Base-by-base conservation (phyloP, 1,284 basidiomycete genomes). In the Tilletia caries region DNA sequence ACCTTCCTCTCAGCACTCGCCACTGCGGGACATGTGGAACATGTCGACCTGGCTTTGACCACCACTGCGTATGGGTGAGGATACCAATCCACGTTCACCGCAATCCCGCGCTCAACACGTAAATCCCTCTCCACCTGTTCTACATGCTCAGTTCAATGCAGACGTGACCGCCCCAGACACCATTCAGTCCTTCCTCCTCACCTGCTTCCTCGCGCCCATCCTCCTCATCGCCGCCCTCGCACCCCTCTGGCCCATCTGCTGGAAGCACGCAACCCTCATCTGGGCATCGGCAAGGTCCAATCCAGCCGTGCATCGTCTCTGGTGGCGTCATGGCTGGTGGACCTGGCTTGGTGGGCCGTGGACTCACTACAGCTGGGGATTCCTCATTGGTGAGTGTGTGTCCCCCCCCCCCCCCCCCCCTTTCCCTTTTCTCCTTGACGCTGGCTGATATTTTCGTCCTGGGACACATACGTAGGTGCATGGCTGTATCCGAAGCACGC, bases 1-100 rank as follows among this genome's bases (percentile, higher is more conserved):
- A 41, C 25, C 12, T 41, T 64, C 50, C 3, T 27, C 18, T 33
- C 58, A 62, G 66, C 52, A 66, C 68, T 13, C 64, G 68, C 25
- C 68, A 69, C 32, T 69, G 68, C 32, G 68, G 68, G 3, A 65
- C 67, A 34, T 69, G 68, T 29, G 6, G 44, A 32, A 60, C 46
- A 20, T 69, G 68, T 37, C 41, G 65, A 12, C 33, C 64, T 13
- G 68, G 62, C 23, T 34, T 69, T 3, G 68, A 69, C n/a, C 68
- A 69, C 27, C 68, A 69, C n/a, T 69, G 68, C 37, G 65, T 65
- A 12, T 69, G 68, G 68, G 64, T 66, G 8, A n/a, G 64, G 44
- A 15, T 46, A 41, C 37, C 37, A 41, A 41, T 13, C 37, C 37
- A 41, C 2, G 15, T 41, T 10, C 37, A 41, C 37, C 1, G 37